Evolutionary conservation across 768 basidiomycete genomes (phyloP), one percentile per base, ranked within the genome.

Genomic region (Pleurotus tuoliensis): DNA sequence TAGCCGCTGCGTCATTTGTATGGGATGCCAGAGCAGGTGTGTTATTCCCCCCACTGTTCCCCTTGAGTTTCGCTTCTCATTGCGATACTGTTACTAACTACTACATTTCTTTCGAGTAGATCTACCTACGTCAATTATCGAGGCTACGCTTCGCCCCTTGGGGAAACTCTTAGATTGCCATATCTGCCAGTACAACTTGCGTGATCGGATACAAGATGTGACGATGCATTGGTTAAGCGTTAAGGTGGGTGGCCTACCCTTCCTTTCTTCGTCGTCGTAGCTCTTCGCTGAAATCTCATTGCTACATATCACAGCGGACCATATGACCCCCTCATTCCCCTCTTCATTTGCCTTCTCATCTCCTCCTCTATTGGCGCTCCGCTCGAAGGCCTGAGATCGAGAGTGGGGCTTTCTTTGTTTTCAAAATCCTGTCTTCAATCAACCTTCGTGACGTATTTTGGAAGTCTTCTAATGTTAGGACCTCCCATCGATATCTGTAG

Each of bases 191-290:
- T 57, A 66, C 15, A 63, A 70, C 9, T 66, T 85, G 38, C 64
- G 70, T 38, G 76, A 77, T 24, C 73, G 81, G n/a, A 72, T 83
- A 25, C 76, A 73, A 56, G 69, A 71, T 18, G 73, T 83, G 27
- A 62, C 82, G 16, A 61, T 74, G 13, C 75, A 82, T 61, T 84
- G 83, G 83, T 76, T 80, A 4, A 70, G 73, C 1, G 80, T 84
- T 34, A 83, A 83, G 72, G 82, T 82, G 59, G 20, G 20, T 20
- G 34, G 61, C 18, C 6, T 6, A 18, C 7, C 41, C 6, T 6
- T 4, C 41, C 27, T 20, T 30, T 30, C 27, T 30, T 7, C 27
- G 4, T 30, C 20, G 1, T 20, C 20, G 2, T 20, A 20, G 20
- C 20, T 20, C 20, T 20, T 20, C 20, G 2, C 20, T 20, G 20